Conservation (phyloP, 1,284 basidiomycete species). For the Cutaneotrichosporon curvatum region DNA sequence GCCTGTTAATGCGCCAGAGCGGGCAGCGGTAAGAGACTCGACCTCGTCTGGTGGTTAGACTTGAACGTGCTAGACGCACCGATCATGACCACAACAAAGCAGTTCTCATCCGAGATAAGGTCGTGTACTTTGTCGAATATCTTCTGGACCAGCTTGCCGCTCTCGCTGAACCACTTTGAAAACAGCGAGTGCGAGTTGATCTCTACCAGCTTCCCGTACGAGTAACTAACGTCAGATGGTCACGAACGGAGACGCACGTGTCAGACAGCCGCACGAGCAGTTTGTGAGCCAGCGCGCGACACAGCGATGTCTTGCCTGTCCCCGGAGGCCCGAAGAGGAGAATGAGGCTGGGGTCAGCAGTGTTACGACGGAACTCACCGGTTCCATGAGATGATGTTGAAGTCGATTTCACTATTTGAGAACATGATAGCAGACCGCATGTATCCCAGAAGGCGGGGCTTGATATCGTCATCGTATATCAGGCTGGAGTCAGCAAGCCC, state of each 20-base stretch:
- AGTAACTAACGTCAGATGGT: slow-evolving; percentile 55
- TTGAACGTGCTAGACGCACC: slow-evolving; percentile 50
- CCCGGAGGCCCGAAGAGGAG: slow-evolving; percentile 94
- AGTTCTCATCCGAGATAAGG: slow-evolving; percentile 76
- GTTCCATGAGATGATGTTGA: slow-evolving; percentile 92
- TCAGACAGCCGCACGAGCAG: slow-evolving; percentile 81
- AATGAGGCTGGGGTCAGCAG: slow-evolving; percentile 54
- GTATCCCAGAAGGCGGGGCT: slow-evolving; percentile 80
- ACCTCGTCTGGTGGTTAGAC: slow-evolving; percentile 70
- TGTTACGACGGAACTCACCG: slow-evolving; percentile 46
- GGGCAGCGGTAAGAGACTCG: slow-evolving; percentile 86
- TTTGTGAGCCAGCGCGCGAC: slow-evolving; percentile 91
- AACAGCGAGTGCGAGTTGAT: slow-evolving; percentile 97
- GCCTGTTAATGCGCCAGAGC: slow-evolving; percentile 86
- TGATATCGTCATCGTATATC: slow-evolving; percentile 84
- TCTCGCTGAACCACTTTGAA: slow-evolving; percentile 97
- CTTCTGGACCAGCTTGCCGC: slow-evolving; percentile 93
- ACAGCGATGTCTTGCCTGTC: slow-evolving; percentile 94
- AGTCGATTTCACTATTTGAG: slow-evolving; percentile 80
- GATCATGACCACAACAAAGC: slow-evolving; percentile 90
- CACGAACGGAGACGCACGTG: slow-evolving; percentile 50
- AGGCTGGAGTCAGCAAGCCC: slow-evolving; percentile 51
- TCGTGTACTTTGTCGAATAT: slow-evolving; percentile 84
- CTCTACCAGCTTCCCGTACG: slow-evolving; percentile 79
- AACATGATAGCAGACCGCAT: slow-evolving; percentile 88